Evolutionary conservation across 805 yeast genomes (phyloP), one percentile per base, ranked within the genome.

Genomic region (Sugiyamaella mastotermitis): DNA sequence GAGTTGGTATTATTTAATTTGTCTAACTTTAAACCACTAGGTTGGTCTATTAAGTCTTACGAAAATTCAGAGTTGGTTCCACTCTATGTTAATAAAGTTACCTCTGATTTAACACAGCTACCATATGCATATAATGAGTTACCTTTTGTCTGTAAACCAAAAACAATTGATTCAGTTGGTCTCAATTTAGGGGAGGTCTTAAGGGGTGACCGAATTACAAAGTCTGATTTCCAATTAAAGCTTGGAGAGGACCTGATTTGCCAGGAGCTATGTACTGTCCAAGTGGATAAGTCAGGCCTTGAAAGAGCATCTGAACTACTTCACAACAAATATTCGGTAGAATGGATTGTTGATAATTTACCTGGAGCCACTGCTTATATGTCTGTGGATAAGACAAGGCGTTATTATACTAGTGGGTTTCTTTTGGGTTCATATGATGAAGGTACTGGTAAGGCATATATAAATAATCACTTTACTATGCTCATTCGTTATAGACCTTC

Each of bases 361-460:
- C 95, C 95, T 0, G 94, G 92, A 5, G 90, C 95, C 1, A 85
- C 95, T 0, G 81, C 94, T 0, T 82, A 80, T 47, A 73, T 80
- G 23, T 70, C 75, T 19, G 71, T 73, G 5, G 74, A 70, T 9
- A 71, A 71, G 33, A 66, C 72, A 14, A 72, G 74, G 46, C 78
- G 82, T 50, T 83, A 80, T 59, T 86, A 86, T 50, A 81, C 86
- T 4, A 76, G 92, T 3, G 96, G 95, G 2, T 86, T 87, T 61
- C 88, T 94, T 2, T 57, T 86, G 23, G 96, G 96, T 0, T 80
- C 73, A 48, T 74, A 73, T 15, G 72, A 71, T 47, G 64, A 74
- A 42, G 79, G 68, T n/a, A 71, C 40, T 16, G 47, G 45, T n/a
- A 24, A 71, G 34, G 65, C 78, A 3, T 82, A 74, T 53, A 45